A percentile compares a stretch with the other conserved stretches of the same genome.
These are phyloP conservation scores for Beta vulgaris DNA, from an alignment of 148 eudicot species.

Conservation along the genomic window DNA sequence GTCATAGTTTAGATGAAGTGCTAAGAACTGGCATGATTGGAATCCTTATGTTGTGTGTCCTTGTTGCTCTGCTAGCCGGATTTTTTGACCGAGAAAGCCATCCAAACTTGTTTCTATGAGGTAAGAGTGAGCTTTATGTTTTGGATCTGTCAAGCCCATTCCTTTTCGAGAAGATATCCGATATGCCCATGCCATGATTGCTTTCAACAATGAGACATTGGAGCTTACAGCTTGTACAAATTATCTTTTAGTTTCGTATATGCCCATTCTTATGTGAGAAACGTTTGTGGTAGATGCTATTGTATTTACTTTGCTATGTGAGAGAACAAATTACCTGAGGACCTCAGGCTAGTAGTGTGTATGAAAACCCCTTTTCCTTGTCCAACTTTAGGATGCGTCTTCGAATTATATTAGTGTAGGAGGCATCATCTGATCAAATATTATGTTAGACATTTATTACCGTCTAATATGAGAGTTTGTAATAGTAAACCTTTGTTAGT, in stretches of 20 bases:
- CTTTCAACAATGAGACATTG: background rate
- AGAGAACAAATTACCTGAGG: background rate
- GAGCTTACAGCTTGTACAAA: background rate
- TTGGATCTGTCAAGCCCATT: slow-evolving; percentile 3
- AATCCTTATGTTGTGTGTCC: slow-evolving; percentile 58
- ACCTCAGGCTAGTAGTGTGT: background rate
- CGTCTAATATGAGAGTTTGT: too few species aligned
- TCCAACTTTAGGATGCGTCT: background rate
- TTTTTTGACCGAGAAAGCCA: slow-evolving; percentile 45
- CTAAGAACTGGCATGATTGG: slow-evolving; percentile 64
- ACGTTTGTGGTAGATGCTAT: slow-evolving; percentile 4
- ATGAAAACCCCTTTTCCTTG: background rate
- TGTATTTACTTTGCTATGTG: background rate
- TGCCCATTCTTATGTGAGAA: too few species aligned
- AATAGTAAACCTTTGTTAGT: too few species aligned
- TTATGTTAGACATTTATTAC: too few species aligned
- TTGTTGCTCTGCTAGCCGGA: slow-evolving; percentile 56
- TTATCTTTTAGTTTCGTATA: too few species aligned
- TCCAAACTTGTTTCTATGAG: slow-evolving; percentile 36
- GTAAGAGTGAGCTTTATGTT: slow-evolving; percentile 13
- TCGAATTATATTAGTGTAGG: background rate
- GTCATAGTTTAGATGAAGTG: slow-evolving; percentile 39
- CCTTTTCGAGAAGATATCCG: background rate
- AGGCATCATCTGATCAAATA: too few species aligned
- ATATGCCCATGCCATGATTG: slow-evolving; percentile 5